Evolutionary conservation across 768 basidiomycete genomes (phyloP), one percentile per base, ranked within the genome.

Genomic region (Suillus luteus): DNA sequence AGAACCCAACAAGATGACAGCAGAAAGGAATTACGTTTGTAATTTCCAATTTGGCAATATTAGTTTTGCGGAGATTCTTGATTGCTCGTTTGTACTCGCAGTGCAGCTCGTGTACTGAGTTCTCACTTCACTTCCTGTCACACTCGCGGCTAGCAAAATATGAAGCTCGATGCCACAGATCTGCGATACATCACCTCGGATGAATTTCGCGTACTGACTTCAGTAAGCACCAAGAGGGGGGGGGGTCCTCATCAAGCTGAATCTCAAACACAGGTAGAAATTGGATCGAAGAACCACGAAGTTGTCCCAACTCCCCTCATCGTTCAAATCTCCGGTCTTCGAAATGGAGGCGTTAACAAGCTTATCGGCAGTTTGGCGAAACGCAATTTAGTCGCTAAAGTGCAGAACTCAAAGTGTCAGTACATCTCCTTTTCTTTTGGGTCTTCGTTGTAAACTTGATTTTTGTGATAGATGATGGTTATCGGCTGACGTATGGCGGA

Each of bases 251-350:
- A 2, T 66, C 19, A 27, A 37, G 48, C 60, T 70, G 40, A 27
- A 27, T 27, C 38, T 31, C 19, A 24, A 58, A 58, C 40, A 3
- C 58, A 98, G 96, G 93, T 93, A 41, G 97, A 99, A 80, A 94
- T 96, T 84, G 97, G 96, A 22, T 95, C 93, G 5, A 97, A 97
- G 81, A 99, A 99, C 74, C 97, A 99, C 71, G 92, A 99, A 76
- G 85, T 97, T 43, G 96, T 99, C 15, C 97, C 97, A 3, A 88
- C 91, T 9, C 77, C 85, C 0, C 85, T 99, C 68, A 93, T 99
- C 66, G 89, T 91, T 5, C 94, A 96, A 75, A 91, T 99, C 49
- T 95, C 95, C 3, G 92, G 93, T n/a, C 80, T 98, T 51, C 83
- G 95, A 41, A 90, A 89, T 64, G 97, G 97, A 54, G 95, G 95